Percentiles rank a stretch among this genome's conserved stretches.
Evolutionary conservation across 495 filamentous ascomycete genomes (phyloP).

Genomic region (Neurospora sp.): DNA sequence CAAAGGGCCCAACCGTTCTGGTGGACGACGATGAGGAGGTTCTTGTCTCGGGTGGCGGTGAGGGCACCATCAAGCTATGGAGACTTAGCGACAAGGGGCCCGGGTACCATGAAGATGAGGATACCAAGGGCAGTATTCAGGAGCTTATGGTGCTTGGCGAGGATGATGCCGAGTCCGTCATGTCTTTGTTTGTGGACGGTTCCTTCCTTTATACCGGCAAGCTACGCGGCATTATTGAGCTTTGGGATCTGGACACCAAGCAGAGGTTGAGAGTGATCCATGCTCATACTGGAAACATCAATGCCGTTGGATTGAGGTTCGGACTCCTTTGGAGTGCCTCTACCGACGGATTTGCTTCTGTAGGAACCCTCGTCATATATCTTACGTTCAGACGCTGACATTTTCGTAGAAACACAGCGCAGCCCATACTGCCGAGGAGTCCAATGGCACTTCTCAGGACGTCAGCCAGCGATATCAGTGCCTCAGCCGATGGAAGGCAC

Average conservation of each 20-base stretch:
- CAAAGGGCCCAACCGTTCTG: conserved; percentile 49
- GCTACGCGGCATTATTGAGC: conserved; percentile 80
- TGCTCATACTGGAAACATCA: conserved; percentile 70
- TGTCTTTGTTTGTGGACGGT: conserved; percentile 75
- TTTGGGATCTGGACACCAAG: conserved; percentile 93
- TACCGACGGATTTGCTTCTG: conserved; percentile 69
- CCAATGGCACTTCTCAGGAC: conserved; percentile 43
- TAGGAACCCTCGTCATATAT: conserved; percentile 35
- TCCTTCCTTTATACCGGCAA: conserved; percentile 86
- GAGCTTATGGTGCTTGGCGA: conserved; percentile 62
- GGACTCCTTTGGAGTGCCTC: conserved; percentile 77
- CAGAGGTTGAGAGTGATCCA: conserved; percentile 81
- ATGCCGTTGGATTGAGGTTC: conserved; percentile 72
- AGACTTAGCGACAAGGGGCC: conserved; percentile 40
- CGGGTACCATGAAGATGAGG: conserved; percentile 23
- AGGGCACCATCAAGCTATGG: conserved; percentile 91
- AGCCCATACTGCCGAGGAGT: conserved; percentile 42
- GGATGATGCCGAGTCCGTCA: conserved; percentile 66
- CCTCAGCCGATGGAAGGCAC: conserved; percentile 72
- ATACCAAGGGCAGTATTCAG: conserved; percentile 40
- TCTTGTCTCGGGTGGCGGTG: conserved; percentile 82
- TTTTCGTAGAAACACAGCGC: conserved; percentile 43
- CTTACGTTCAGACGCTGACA: conserved; percentile 3
- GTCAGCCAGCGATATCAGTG: conserved; percentile 86
- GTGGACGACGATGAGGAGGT: conserved; percentile 63